Evolutionary conservation across 2,329 filamentous ascomycete genomes (phyloP).

Genomic region (Blastomyces percursus): DNA sequence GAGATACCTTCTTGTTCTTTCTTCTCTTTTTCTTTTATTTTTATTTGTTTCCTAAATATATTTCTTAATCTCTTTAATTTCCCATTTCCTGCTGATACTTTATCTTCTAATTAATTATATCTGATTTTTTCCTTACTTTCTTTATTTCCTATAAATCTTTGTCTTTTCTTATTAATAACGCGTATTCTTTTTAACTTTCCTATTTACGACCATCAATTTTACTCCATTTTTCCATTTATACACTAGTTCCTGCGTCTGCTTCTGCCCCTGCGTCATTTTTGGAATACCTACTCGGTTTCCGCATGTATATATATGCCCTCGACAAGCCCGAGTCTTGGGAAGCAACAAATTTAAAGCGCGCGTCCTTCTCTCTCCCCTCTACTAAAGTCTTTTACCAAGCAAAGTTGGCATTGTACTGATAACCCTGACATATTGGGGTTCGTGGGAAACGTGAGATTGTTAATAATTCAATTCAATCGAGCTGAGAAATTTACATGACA

Average conservation of each 20-base stretch:
- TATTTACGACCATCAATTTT: no score
- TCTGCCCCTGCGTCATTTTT: not conserved
- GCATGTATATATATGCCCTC: not conserved
- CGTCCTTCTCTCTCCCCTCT: not conserved
- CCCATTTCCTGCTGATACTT: not conserved
- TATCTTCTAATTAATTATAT: not conserved
- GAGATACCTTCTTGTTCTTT: constrained; percentile 7
- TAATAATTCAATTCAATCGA: no score
- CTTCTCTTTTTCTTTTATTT: not conserved
- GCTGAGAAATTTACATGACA: no score
- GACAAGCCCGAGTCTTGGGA: not conserved
- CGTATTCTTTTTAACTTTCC: not conserved
- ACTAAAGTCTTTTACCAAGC: no score
- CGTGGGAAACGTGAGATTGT: no score
- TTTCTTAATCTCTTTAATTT: not conserved
- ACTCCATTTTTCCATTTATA: no score
- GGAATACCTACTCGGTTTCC: not conserved
- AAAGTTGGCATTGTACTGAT: no score
- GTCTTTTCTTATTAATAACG: not conserved
- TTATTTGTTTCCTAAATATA: not conserved
- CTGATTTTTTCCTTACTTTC: not conserved
- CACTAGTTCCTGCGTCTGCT: not conserved
- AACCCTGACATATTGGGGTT: no score
- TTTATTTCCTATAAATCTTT: not conserved
- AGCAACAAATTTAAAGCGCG: not conserved